Conservation (phyloP, 2,329 filamentous ascomycete species). For the Myrmaecium sp. region DNA sequence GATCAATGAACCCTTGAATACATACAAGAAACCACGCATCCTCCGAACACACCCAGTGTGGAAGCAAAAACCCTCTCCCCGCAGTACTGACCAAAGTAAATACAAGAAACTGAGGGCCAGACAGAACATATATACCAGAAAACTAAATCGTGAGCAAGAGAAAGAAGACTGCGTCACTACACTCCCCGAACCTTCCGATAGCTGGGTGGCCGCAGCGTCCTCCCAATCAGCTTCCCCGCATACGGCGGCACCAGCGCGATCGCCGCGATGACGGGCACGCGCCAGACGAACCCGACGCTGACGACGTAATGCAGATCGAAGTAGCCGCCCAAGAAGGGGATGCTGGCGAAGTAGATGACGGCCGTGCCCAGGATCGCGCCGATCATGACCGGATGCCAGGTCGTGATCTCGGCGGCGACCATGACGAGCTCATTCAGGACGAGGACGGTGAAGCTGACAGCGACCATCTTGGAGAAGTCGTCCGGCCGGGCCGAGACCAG, state of each 20-base stretch:
- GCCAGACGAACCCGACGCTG: slow-evolving; percentile 74
- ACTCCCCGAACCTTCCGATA: slow-evolving; percentile 81
- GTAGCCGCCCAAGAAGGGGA: slow-evolving; percentile 80
- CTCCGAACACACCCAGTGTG: too few relatives aligned
- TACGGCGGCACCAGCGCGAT: slow-evolving; percentile 78
- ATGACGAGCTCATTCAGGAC: slow-evolving; percentile 91
- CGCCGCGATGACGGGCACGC: slow-evolving; percentile 60
- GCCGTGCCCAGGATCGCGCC: slow-evolving; percentile 69
- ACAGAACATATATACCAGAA: too few relatives aligned
- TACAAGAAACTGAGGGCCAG: too few relatives aligned
- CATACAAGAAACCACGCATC: too few relatives aligned
- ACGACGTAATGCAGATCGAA: slow-evolving; percentile 71
- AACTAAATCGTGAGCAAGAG: too few relatives aligned
- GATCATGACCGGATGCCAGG: slow-evolving; percentile 92
- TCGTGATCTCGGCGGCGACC: slow-evolving; percentile 92
- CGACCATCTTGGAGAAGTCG: slow-evolving; percentile 48
- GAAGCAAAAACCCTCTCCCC: too few relatives aligned
- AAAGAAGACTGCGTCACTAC: slow-evolving; percentile 16
- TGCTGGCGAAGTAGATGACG: slow-evolving; percentile 58
- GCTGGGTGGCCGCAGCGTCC: slow-evolving; percentile 77
- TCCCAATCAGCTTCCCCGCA: slow-evolving; percentile 65
- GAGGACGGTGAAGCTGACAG: slow-evolving; percentile 79
- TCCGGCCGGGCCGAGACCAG: slow-evolving; percentile 53
- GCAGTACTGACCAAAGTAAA: too few relatives aligned
- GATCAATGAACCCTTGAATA: too few relatives aligned